These are phyloP conservation scores for Beverwykella pulmonaria DNA, from an alignment of 495 filamentous ascomycete genomes.

Conservation along the genomic window DNA sequence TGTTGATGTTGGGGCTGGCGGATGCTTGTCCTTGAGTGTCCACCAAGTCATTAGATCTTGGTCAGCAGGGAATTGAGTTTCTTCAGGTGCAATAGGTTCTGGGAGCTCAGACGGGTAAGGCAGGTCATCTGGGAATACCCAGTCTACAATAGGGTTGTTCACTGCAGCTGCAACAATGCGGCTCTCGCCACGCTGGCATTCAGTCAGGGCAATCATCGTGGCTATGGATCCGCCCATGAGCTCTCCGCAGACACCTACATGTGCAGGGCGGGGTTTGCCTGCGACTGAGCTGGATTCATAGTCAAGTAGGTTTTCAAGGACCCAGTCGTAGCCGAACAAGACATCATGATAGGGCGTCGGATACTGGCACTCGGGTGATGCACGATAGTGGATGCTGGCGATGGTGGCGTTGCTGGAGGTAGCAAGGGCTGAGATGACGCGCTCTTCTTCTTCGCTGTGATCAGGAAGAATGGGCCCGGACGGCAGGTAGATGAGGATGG, in stretches of 20 bases:
- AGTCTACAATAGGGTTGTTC: conserved; percentile 50
- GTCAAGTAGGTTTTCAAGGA: conserved; percentile 42
- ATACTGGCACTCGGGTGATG: conserved; percentile 36
- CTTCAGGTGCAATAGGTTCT: conserved; percentile 24
- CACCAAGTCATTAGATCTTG: conserved; percentile 25
- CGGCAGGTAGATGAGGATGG: conserved; percentile 47
- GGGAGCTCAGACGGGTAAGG: conserved; percentile 5
- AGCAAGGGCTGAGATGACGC: conserved; percentile 18
- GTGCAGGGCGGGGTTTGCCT: conserved; percentile 8
- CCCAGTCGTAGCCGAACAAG: conserved; percentile 51
- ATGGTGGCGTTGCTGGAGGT: conserved; percentile 40
- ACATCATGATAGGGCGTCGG: conserved; percentile 51
- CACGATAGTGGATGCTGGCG: conserved; percentile 47
- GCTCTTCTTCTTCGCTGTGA: conserved; percentile 18
- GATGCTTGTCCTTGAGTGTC: conserved; percentile 14
- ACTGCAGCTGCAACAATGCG: conserved; percentile 48
- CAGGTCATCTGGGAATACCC: conserved; percentile 43
- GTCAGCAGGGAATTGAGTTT: conserved; percentile 26
- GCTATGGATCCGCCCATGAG: conserved; percentile 61
- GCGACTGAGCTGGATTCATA: neutral
- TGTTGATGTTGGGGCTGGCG: neutral
- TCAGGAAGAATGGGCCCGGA: conserved; percentile 33
- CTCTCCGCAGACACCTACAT: conserved; percentile 55
- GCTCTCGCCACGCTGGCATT: conserved; percentile 48
- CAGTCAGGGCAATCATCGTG: conserved; percentile 62